Conservation (phyloP, 345 rosid genomes). For the Theobroma cacao region DNA sequence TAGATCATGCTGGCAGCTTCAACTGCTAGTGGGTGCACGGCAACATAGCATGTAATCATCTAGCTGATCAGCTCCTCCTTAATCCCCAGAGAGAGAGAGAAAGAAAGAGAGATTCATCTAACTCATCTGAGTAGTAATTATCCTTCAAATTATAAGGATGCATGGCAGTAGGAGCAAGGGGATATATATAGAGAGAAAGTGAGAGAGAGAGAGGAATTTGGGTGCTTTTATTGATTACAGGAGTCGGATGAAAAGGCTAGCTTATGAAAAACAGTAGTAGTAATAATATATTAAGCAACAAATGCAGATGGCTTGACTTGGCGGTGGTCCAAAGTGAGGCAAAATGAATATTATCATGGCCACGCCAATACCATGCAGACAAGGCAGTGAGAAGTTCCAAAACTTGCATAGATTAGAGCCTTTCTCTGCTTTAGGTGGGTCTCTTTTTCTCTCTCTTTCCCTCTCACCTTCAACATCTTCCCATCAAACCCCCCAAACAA, state of each 20-base stretch:
- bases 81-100: neutral
- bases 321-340: constrained; percentile 42
- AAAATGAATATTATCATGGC: constrained; percentile 41
- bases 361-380: constrained; percentile 44
- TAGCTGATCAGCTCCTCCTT: neutral
- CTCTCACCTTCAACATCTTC: neutral
- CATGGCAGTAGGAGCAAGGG: neutral
- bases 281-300: neutral
- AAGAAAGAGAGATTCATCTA: neutral
- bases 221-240: neutral
- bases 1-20: constrained; percentile 68
- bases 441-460: constrained; percentile 1
- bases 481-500: neutral
- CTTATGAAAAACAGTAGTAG: neutral
- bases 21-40: constrained; percentile 35
- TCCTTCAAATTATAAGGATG: neutral
- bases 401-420: neutral
- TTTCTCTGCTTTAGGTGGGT: neutral
- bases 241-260: neutral
- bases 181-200: neutral
- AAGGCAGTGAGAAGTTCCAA: constrained; percentile 24
- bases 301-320: constrained; percentile 8
- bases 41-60: neutral
- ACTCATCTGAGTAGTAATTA: neutral
- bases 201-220: neutral